These are phyloP conservation scores for Avicennia marina DNA, from an alignment of 257 asterid genomes.

Conservation along the genomic window DNA sequence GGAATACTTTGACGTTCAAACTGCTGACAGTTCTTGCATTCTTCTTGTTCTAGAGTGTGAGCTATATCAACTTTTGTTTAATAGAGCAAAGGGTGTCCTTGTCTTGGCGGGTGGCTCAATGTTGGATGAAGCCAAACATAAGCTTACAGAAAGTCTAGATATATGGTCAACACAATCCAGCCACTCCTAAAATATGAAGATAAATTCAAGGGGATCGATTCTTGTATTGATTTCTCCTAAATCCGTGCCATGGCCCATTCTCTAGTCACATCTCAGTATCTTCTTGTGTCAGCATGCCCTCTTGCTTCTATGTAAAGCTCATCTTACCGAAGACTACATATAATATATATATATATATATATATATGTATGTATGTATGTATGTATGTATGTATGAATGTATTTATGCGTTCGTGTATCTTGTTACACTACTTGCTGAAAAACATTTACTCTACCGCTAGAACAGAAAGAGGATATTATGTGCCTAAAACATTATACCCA, in stretches of 20 bases:
- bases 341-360: too few species aligned
- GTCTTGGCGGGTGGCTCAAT: constrained; percentile 67
- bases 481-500: too few species aligned
- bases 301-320: neutral
- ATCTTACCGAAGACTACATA: neutral
- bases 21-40: constrained; percentile 24
- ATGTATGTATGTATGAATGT: too few species aligned
- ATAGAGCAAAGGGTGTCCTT: constrained; percentile 23
- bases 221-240: neutral
- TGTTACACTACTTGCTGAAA: too few species aligned
- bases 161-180: too few species aligned
- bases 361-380: too few species aligned
- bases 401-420: too few species aligned
- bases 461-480: too few species aligned
- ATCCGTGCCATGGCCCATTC: neutral
- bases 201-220: neutral
- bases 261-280: constrained; percentile 7
- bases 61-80: constrained; percentile 14
- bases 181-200: too few species aligned
- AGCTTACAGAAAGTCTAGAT: too few species aligned
- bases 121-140: constrained; percentile 34
- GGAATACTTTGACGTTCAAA: constrained; percentile 16
- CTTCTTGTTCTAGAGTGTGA: too few species aligned
- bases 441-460: too few species aligned
- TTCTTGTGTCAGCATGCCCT: neutral